Conservation (phyloP, 2,329 filamentous ascomycete genomes). For the Aspergillus eucalypticola region DNA sequence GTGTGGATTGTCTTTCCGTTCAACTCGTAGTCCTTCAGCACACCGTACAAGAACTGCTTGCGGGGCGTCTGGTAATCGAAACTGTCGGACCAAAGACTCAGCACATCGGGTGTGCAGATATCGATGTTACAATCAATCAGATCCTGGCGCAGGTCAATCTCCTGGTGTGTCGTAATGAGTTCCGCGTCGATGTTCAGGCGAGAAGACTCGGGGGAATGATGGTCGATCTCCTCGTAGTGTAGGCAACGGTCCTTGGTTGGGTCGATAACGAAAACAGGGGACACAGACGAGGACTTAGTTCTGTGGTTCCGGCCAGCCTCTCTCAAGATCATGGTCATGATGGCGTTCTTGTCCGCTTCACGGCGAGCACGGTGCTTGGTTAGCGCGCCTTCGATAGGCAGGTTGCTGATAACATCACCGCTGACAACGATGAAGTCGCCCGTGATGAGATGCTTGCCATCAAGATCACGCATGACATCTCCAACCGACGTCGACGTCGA, state of each 20-base stretch:
- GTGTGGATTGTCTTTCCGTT: conserved; percentile 97
- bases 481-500: conserved; percentile 85
- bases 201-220: conserved; percentile 55
- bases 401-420: conserved; percentile 87
- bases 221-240: conserved; percentile 89
- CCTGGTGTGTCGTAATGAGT: conserved; percentile 69
- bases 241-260: conserved; percentile 76
- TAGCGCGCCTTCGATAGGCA: conserved; percentile 77
- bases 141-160: conserved; percentile 82
- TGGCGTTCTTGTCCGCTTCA: conserved; percentile 83
- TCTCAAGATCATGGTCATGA: conserved; percentile 93
- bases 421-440: conserved; percentile 92
- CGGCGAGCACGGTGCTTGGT: conserved; percentile 77
- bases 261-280: conserved; percentile 84
- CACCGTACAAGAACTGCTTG: conserved; percentile 84
- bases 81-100: conserved; percentile 94
- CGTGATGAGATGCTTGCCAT: conserved; percentile 78
- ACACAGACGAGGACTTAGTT: conserved; percentile 73
- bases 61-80: conserved; percentile 94
- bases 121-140: conserved; percentile 93
- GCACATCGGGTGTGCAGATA: conserved; percentile 93
- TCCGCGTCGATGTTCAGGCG: conserved; percentile 72
- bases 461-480: conserved; percentile 91
- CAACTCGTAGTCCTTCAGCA: conserved; percentile 93
- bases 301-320: conserved; percentile 74